Percentiles rank a stretch among this genome's conserved stretches.
These are phyloP conservation scores for Fusarium euwallaceae DNA, from an alignment of 2,329 filamentous ascomycete genomes.

Conservation along the genomic window DNA sequence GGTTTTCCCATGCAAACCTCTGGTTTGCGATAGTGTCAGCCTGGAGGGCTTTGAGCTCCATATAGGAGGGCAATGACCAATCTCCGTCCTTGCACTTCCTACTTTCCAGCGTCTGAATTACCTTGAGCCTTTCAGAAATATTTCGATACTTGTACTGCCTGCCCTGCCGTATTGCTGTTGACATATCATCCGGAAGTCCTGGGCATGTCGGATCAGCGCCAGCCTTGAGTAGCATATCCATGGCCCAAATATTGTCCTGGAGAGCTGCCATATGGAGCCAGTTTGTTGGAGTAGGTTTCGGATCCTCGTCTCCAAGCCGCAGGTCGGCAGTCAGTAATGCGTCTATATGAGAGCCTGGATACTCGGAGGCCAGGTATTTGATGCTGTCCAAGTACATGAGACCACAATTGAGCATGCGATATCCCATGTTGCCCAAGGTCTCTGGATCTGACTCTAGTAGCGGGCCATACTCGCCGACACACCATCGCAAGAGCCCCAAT, in stretches of 20 bases:
- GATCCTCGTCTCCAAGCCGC: background rate
- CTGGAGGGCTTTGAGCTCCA: background rate
- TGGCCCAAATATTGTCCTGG: background rate
- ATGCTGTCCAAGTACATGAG: rapidly evolving
- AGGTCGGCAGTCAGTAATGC: background rate
- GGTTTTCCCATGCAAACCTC: background rate
- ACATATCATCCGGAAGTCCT: background rate
- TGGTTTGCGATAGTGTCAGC: background rate
- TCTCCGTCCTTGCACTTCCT: background rate
- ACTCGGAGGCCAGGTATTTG: constrained; percentile 9
- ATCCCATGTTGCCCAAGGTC: constrained; percentile 7
- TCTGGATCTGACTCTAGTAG: background rate
- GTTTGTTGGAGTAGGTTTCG: background rate
- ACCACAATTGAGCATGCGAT: background rate
- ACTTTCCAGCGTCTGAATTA: background rate
- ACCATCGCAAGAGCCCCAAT: constrained; percentile 12
- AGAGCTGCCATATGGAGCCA: constrained; percentile 18
- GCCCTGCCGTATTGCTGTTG: background rate
- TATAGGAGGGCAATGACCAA: background rate
- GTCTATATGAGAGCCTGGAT: constrained; percentile 22
- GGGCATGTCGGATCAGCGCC: constrained; percentile 20
- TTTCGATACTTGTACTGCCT: background rate
- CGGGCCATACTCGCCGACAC: constrained; percentile 11
- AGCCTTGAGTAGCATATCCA: background rate
- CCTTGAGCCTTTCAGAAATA: background rate